Base-by-base conservation (phyloP, 140 eudicot genomes). In the Erigeron philadelphicus region DNA sequence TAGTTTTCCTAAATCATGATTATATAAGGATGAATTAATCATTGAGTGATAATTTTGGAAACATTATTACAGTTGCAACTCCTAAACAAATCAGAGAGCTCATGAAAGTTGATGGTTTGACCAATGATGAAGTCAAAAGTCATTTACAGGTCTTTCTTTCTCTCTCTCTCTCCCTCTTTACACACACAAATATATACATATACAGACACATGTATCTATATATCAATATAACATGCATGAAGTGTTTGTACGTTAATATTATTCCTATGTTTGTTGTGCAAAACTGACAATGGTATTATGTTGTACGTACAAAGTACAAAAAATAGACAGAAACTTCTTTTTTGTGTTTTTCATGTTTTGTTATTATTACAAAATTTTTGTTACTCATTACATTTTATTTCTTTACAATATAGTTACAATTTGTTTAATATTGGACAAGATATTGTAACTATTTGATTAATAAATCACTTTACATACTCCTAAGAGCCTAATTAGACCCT, bases 71-170 rank as follows among this genome's bases (percentile, higher is more conserved):
- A 93, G 98, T 89, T 68, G 98, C 98, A 43, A 93, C 98, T 47
- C 98, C 98, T 18, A 93, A 93, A 71, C 98, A 93, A 84, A 93
- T 93, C 83, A 86, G 98, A 80, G 98, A 93, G 76, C 85, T 89
- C 60, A 93, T 93, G 98, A 93, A 93, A 84, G 98, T 93, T 77
- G 98, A 93, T 56, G 98, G 98, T 64, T 81, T 93, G 90, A 93
- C 98, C 82, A 93, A 88, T 86, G 98, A 93, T 89, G 98, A 93
- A 83, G 98, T 93, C 77, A 93, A 93, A 93, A 93, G 98, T 76
- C 98, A 93, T 73, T 82, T 93, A 74, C 98, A 93, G 98, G 98
- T 85, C 4, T 75, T 46, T 61, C 56, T 72, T 69, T 61, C 25
- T 76, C 35, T 76, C 35, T 74, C 76, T 74, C 58, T 75, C 58